A percentile compares a stretch with the other conserved stretches of the same genome.
Evolutionary conservation across 805 yeast genomes (phyloP).

Genomic region (Suhomyces faveliae): DNA sequence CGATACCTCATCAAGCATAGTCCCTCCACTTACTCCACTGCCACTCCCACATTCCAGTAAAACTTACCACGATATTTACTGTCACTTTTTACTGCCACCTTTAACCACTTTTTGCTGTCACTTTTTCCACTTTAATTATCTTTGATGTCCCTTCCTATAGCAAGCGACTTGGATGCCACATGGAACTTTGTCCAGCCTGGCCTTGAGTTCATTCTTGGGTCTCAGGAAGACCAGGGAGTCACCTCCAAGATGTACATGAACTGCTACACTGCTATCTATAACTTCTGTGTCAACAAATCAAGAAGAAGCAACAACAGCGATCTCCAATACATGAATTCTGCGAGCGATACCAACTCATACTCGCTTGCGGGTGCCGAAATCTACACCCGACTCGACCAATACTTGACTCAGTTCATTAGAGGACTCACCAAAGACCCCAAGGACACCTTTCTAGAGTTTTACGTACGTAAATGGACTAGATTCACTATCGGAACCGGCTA

Average conservation of each 20-base stretch:
- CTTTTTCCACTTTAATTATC: too few relatives aligned
- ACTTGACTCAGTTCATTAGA: slow-evolving; percentile 59
- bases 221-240: slow-evolving; percentile 63
- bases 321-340: slow-evolving; percentile 11
- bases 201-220: slow-evolving; percentile 64
- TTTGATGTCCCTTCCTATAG: slow-evolving; percentile 43
- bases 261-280: slow-evolving; percentile 88
- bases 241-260: slow-evolving; percentile 77
- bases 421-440: slow-evolving; percentile 46
- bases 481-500: slow-evolving; percentile 89
- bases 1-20: too few relatives aligned
- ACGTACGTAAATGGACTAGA: slow-evolving; percentile 85
- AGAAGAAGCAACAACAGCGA: slow-evolving; percentile 30
- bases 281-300: slow-evolving; percentile 83
- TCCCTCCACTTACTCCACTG: too few relatives aligned
- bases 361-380: slow-evolving; percentile 87
- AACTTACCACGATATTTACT: too few relatives aligned
- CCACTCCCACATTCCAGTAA: too few relatives aligned
- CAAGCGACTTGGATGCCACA: slow-evolving; percentile 64
- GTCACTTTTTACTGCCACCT: too few relatives aligned
- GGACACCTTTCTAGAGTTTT: slow-evolving; percentile 76
- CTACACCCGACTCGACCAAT: slow-evolving; percentile 67
- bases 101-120: too few relatives aligned
- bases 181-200: slow-evolving; percentile 82
- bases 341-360: slow-evolving; percentile 30